Evolutionary conservation across 768 basidiomycete genomes (phyloP).

Genomic region (Inosperma sp.): DNA sequence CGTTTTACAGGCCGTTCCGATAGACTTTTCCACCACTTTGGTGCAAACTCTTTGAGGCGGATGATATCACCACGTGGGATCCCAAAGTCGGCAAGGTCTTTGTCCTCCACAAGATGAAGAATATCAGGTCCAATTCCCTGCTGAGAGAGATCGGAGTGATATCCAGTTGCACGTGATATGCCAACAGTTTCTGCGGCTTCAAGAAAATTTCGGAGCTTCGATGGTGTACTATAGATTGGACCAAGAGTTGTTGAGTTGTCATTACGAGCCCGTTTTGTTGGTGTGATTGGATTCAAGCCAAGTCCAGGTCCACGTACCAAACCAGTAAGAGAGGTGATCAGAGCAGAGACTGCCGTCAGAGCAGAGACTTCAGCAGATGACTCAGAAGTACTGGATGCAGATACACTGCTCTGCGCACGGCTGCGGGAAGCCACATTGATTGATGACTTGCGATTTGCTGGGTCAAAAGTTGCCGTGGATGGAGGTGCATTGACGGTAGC

Average conservation of each 20-base stretch:
- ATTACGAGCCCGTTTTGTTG: neutral
- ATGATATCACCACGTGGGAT: neutral
- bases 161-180: neutral
- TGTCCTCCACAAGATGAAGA: slow-evolving; percentile 6
- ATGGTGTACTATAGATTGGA: neutral
- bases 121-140: slow-evolving; percentile 5
- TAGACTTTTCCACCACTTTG: slow-evolving; percentile 4
- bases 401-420: neutral
- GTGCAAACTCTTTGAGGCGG: neutral
- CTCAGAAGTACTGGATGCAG: neutral
- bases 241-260: neutral
- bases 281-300: neutral
- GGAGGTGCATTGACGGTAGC: neutral
- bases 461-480: neutral
- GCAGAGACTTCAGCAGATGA: slow-evolving; percentile 7
- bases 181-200: neutral
- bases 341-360: neutral
- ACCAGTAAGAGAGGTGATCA: neutral
- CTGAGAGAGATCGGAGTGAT: neutral
- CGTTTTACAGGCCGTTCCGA: neutral
- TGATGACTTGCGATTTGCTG: neutral
- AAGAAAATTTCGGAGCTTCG: neutral
- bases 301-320: neutral
- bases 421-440: neutral
- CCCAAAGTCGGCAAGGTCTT: neutral